Conservation (phyloP, 2,329 filamentous ascomycete genomes). For the Beauveria medogensis region DNA sequence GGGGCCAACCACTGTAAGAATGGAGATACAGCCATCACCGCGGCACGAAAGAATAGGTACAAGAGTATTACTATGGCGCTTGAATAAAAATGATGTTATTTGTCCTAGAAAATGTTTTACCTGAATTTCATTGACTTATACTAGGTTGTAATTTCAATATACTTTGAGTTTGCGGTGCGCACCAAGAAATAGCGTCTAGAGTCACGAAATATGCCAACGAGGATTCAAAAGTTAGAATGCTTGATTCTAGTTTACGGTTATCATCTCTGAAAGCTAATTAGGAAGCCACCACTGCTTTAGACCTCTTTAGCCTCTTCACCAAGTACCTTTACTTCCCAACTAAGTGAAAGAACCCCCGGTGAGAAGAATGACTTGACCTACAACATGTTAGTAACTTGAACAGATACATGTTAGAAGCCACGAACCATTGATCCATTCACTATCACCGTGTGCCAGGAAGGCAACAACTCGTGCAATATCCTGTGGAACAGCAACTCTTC, state of each 20-base stretch:
- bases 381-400: background rate
- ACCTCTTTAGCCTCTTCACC: background rate
- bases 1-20: too few species aligned
- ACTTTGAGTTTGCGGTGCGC: background rate
- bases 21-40: too few species aligned
- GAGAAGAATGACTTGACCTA: background rate
- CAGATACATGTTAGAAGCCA: background rate
- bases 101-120: too few species aligned
- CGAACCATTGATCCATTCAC: background rate
- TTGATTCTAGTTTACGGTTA: background rate
- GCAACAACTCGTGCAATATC: background rate
- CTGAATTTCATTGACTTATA: too few species aligned
- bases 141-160: too few species aligned
- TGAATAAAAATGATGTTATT: too few species aligned
- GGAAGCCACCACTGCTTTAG: background rate
- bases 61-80: too few species aligned
- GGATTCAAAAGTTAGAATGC: background rate
- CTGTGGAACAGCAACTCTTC: background rate
- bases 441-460: background rate
- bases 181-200: background rate
- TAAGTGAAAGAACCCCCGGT: background rate
- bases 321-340: background rate
- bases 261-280: background rate
- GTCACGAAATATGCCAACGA: background rate
- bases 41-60: too few species aligned